These are phyloP conservation scores for Lumnitzera littorea DNA, from an alignment of 345 rosid species.

Conservation along the genomic window DNA sequence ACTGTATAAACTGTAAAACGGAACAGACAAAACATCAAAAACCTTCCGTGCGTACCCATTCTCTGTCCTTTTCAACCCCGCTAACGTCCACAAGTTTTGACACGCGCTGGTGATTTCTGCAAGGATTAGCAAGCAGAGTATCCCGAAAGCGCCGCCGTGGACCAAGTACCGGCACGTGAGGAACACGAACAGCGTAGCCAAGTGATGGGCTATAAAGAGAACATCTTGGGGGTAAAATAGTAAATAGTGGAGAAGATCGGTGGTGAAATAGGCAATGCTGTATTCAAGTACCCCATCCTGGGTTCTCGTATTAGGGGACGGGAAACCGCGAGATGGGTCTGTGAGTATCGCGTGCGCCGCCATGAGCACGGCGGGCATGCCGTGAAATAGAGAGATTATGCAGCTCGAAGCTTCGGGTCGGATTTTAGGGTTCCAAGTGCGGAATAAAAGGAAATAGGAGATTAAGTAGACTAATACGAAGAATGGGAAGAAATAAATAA, in stretches of 20 bases:
- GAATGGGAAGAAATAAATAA: slow-evolving; percentile 29
- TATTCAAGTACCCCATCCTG: slow-evolving; percentile 63
- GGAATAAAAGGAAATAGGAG: slow-evolving; percentile 58
- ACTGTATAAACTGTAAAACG: slow-evolving; percentile 62
- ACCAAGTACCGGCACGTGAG: slow-evolving; percentile 67
- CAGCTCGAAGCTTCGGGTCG: slow-evolving; percentile 83
- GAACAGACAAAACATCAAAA: slow-evolving; percentile 51
- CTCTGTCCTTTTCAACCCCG: slow-evolving; percentile 47
- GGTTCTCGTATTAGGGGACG: slow-evolving; percentile 44
- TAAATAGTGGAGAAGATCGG: slow-evolving; percentile 78
- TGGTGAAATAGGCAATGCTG: slow-evolving; percentile 69
- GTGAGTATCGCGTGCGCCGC: slow-evolving; percentile 47
- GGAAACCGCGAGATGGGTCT: slow-evolving; percentile 32
- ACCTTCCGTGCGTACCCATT: slow-evolving; percentile 37
- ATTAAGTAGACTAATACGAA: slow-evolving; percentile 48
- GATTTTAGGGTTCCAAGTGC: slow-evolving; percentile 47
- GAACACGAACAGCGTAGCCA: slow-evolving; percentile 83
- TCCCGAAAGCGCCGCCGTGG: slow-evolving; percentile 65
- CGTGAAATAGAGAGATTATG: slow-evolving; percentile 72
- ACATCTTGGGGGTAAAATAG: slow-evolving; percentile 64
- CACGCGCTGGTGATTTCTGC: slow-evolving; percentile 90
- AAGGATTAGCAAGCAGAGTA: slow-evolving; percentile 52
- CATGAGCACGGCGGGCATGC: slow-evolving; percentile 71
- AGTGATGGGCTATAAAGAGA: slow-evolving; percentile 87
- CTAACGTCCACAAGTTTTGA: slow-evolving; percentile 88